Percentiles rank a stretch among this genome's conserved stretches.
Conservation (phyloP, 306 rosid genomes). For the Citrullus mucosospermus region DNA sequence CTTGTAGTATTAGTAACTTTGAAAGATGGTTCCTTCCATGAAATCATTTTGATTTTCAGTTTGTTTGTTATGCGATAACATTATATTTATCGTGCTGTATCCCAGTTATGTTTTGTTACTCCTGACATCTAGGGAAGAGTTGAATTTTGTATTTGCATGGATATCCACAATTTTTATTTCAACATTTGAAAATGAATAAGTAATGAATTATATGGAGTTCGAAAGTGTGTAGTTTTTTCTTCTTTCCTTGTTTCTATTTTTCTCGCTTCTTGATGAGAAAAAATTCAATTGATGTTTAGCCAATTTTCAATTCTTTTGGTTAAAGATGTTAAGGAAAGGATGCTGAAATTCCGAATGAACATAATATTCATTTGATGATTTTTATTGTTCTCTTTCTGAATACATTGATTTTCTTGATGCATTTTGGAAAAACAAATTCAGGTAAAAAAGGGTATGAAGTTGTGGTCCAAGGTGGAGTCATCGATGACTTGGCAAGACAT, state of each 20-base stretch:
- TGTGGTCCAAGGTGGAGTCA: constrained; percentile 89
- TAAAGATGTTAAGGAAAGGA: neutral
- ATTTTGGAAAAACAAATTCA: constrained; percentile 16
- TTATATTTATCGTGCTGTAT: neutral
- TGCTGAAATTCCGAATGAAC: neutral
- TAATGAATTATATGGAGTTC: neutral
- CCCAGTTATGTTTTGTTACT: neutral
- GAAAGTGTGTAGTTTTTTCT: neutral
- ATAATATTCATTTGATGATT: neutral
- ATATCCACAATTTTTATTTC: neutral
- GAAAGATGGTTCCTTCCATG: too few species aligned
- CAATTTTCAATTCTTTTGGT: neutral
- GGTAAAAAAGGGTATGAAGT: constrained; percentile 88
- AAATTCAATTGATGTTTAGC: too few species aligned
- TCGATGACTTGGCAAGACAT: constrained; percentile 72
- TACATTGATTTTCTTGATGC: neutral
- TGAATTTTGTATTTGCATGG: neutral
- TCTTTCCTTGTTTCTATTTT: neutral
- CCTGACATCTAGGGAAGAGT: neutral
- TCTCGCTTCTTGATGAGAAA: neutral
- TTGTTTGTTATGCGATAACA: neutral
- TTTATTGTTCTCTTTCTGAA: neutral
- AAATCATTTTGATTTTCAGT: neutral
- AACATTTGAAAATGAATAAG: neutral
- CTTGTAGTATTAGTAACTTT: too few species aligned